A percentile compares a stretch with the other conserved stretches of the same genome.
Evolutionary conservation across 1,284 basidiomycete genomes (phyloP).

Genomic region (Ceratobasidium sp.): DNA sequence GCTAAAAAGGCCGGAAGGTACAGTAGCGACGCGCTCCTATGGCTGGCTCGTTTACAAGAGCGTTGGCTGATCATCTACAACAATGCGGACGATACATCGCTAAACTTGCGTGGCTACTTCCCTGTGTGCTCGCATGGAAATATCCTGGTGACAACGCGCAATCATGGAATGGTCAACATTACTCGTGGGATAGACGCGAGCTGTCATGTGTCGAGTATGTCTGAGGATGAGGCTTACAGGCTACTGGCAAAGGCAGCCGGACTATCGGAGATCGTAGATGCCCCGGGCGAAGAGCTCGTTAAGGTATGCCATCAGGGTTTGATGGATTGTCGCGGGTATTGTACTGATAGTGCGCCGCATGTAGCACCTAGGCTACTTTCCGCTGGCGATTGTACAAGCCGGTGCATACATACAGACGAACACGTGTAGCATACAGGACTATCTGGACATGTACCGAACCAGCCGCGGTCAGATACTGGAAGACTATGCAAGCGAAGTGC

Average conservation of each 20-base stretch:
- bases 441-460: background rate
- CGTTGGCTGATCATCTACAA: slow-evolving; percentile 13
- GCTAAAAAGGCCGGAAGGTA: background rate
- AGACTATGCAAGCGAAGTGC: background rate
- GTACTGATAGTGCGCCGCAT: too few relatives aligned
- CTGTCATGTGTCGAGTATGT: background rate
- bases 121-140: slow-evolving; percentile 21
- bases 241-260: background rate
- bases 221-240: background rate
- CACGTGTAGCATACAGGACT: background rate
- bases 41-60: slow-evolving; percentile 18
- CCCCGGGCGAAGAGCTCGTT: background rate
- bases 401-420: slow-evolving; percentile 6
- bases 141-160: slow-evolving; percentile 35
- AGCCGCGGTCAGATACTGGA: background rate
- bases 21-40: slow-evolving; percentile 6
- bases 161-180: background rate
- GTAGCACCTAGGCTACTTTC: slow-evolving; percentile 2
- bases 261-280: background rate
- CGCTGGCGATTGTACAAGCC: slow-evolving; percentile 9
- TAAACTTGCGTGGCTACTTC: background rate
- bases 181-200: background rate
- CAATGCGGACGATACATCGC: slow-evolving; percentile 12
- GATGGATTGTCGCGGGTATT: background rate
- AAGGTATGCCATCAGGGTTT: background rate